phyloP scores from a whole-genome alignment of 805 yeast genomes.

The Blastobotrys chiropterorum region DNA sequence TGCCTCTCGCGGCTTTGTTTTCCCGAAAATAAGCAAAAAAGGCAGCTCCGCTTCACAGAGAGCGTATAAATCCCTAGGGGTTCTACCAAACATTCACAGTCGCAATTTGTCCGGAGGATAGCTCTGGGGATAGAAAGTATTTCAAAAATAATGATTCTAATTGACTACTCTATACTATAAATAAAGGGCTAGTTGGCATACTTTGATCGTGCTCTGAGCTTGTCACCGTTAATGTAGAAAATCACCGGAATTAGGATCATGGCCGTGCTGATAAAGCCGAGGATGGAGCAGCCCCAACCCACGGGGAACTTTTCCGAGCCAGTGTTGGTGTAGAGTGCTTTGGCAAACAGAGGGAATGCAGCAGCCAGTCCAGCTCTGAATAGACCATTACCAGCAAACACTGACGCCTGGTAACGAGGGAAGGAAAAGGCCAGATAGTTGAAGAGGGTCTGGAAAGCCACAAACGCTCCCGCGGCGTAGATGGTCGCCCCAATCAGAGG shows the following conservation, averaged over 20 bases:
- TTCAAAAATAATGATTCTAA: too few species aligned
- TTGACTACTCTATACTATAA: too few species aligned
- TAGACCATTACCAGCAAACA: conserved; percentile 48
- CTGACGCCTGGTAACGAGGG: conserved; percentile 46
- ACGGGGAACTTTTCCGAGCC: conserved; percentile 41
- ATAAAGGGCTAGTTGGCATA: conserved; percentile 20
- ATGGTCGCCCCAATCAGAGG: conserved; percentile 40
- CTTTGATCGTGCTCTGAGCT: conserved; percentile 30
- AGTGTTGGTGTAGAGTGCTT: conserved; percentile 44
- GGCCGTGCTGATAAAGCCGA: conserved; percentile 37
- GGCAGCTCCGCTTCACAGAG: too few species aligned
- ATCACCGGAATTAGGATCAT: conserved; percentile 50
- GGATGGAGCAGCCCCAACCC: conserved; percentile 45
- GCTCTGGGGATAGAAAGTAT: too few species aligned
- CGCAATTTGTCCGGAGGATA: too few species aligned
- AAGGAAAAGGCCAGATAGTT: conserved; percentile 45
- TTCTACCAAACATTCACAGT: too few species aligned
- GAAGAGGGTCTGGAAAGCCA: conserved; percentile 47
- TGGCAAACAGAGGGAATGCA: conserved; percentile 54
- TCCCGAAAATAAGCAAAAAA: too few species aligned
- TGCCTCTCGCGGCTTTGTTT: too few species aligned
- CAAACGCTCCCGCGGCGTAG: conserved; percentile 36
- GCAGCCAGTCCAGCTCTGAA: conserved; percentile 45
- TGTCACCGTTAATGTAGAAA: conserved; percentile 44
- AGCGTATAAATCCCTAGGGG: too few species aligned